Conservation (phyloP, 2,329 filamentous ascomycete genomes). For the Talaromyces marneffei region DNA sequence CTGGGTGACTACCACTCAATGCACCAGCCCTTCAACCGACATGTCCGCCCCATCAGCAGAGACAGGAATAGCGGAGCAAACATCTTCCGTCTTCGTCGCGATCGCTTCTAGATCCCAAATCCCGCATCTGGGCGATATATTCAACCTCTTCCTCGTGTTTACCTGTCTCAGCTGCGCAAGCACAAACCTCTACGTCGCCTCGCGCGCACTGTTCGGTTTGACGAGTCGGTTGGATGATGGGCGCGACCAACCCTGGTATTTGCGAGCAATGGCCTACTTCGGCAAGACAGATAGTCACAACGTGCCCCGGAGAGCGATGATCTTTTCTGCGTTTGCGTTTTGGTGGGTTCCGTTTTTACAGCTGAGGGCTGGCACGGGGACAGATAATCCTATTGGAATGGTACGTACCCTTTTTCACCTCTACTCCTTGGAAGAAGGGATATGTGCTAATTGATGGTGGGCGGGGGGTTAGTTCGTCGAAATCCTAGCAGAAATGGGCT, state of each 20-base stretch:
- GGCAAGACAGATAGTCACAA: slow-evolving; percentile 22
- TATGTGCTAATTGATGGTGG: neutral
- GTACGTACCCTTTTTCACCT: slow-evolving; percentile 12
- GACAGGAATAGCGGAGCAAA: neutral
- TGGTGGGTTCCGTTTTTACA: slow-evolving; percentile 41
- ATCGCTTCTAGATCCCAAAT: slow-evolving; percentile 21
- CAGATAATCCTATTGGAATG: slow-evolving; percentile 16
- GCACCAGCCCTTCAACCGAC: neutral
- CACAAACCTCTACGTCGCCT: slow-evolving; percentile 32
- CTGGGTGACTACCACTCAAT: slow-evolving; percentile 15
- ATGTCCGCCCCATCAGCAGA: neutral
- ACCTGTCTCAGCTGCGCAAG: slow-evolving; percentile 28
- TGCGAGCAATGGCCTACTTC: slow-evolving; percentile 21
- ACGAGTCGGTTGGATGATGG: slow-evolving; percentile 19
- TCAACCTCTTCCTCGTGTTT: slow-evolving; percentile 28
- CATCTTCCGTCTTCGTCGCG: slow-evolving; percentile 22
- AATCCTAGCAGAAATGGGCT: slow-evolving; percentile 34
- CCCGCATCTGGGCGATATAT: slow-evolving; percentile 19
- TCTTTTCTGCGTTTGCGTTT: slow-evolving; percentile 35
- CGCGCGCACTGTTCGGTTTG: slow-evolving; percentile 29
- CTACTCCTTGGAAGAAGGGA: too few relatives aligned
- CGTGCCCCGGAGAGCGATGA: slow-evolving; percentile 36
- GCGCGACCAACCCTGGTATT: slow-evolving; percentile 12
- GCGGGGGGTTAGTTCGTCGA: slow-evolving; percentile 34
- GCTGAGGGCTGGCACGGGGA: slow-evolving; percentile 18